Conservation (phyloP, 176 grass and related monocot species). For the Aechmea fasciata region DNA sequence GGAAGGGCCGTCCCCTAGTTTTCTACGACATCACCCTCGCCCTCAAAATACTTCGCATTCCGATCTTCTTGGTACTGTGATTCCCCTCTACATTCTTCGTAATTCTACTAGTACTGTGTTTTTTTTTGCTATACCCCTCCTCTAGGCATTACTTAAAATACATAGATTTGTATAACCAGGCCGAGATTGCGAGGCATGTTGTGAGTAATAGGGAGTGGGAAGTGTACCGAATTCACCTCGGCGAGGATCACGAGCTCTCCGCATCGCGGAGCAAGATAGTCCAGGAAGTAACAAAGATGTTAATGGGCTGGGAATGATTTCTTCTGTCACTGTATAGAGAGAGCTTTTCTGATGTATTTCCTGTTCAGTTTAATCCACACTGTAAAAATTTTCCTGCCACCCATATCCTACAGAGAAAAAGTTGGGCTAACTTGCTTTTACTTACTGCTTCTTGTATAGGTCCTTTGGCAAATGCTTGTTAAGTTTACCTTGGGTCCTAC, state of each 20-base stretch:
- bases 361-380: not conserved
- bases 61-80: conserved; percentile 56
- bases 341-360: not conserved
- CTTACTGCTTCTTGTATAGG: no score
- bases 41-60: conserved; percentile 55
- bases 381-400: no score
- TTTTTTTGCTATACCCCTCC: no score
- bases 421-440: no score
- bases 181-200: conserved; percentile 64
- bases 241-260: conserved; percentile 42
- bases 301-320: conserved; percentile 70
- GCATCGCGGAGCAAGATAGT: conserved; percentile 30
- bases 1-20: conserved; percentile 64
- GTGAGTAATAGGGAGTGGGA: conserved; percentile 67
- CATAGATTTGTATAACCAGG: conserved; percentile 26
- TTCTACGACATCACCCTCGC: conserved; percentile 82
- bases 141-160: no score
- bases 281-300: conserved; percentile 53
- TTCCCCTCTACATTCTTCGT: not conserved
- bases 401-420: no score
- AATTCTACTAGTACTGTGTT: not conserved
- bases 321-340: not conserved
- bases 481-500: no score
- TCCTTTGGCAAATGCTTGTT: no score
- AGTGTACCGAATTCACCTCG: conserved; percentile 58